These are phyloP conservation scores for Phytopythium cucurbitacearum DNA, from an alignment of 352 stramenopile species.

Conservation along the genomic window DNA sequence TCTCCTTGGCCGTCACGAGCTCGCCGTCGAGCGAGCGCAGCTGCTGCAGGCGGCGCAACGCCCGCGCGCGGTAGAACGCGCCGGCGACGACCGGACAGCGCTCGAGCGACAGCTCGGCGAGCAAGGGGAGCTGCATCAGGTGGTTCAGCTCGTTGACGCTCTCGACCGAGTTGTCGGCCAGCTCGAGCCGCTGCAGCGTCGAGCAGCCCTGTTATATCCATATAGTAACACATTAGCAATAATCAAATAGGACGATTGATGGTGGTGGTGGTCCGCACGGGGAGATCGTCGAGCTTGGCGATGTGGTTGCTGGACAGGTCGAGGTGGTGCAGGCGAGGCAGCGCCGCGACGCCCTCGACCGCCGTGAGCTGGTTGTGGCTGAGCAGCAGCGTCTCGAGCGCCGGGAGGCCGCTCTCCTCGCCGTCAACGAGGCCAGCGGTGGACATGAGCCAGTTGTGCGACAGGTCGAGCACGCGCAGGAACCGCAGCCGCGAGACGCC, in stretches of 20 bases:
- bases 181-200: constrained; percentile 47
- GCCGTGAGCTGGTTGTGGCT: constrained; percentile 48
- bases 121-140: constrained; percentile 34
- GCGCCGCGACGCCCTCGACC: constrained; percentile 35
- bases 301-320: constrained; percentile 60
- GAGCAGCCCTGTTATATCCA: constrained; percentile 31
- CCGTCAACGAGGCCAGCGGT: constrained; percentile 27
- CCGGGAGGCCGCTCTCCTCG: constrained; percentile 19
- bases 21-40: constrained; percentile 49
- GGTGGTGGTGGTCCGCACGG: constrained; percentile 18
- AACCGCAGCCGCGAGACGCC: constrained; percentile 52
- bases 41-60: constrained; percentile 56
- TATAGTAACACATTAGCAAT: neutral
- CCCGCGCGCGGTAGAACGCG: constrained; percentile 58
- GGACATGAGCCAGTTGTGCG: constrained; percentile 51
- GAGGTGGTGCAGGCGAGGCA: constrained; percentile 50
- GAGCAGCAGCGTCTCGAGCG: constrained; percentile 46
- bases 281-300: constrained; percentile 28
- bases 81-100: constrained; percentile 30
- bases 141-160: constrained; percentile 64
- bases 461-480: constrained; percentile 63
- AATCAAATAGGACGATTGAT: neutral
- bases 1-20: constrained; percentile 56
- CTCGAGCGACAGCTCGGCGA: constrained; percentile 38
- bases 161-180: constrained; percentile 39